phyloP scores from a whole-genome alignment of 2,329 filamentous ascomycete genomes.

The Ceratocystis destructans region DNA sequence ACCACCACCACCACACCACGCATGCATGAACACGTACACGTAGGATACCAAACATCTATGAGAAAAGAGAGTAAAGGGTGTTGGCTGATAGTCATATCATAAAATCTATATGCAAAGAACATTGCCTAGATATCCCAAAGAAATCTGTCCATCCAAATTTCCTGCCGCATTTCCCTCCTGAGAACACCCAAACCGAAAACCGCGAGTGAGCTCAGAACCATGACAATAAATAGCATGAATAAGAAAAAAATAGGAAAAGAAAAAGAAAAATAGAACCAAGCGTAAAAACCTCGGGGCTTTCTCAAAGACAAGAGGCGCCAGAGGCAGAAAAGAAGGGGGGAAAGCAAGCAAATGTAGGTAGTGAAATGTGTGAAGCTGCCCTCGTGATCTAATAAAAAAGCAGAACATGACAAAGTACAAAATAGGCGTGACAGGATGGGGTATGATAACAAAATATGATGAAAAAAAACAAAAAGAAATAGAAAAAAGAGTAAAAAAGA shows the following conservation, averaged over 20 bases:
- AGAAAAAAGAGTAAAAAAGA: neutral
- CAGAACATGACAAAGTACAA: constrained; percentile 5
- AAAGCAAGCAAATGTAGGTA: neutral
- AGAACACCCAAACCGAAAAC: neutral
- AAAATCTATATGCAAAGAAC: constrained; percentile 11
- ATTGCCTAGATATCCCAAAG: constrained; percentile 7
- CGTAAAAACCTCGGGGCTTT: neutral
- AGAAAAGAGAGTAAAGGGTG: constrained; percentile 3
- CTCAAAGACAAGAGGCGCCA: neutral
- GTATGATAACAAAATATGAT: neutral
- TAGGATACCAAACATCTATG: neutral
- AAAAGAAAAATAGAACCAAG: neutral
- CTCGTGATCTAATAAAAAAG: constrained; percentile 6
- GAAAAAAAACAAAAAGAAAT: neutral
- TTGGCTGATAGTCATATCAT: constrained; percentile 9
- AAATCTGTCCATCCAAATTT: constrained; percentile 3
- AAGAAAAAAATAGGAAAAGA: neutral
- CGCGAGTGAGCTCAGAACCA: neutral
- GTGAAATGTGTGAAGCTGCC: constrained; percentile 2
- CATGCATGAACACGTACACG: neutral
- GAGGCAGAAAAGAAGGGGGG: neutral
- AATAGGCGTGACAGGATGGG: constrained; percentile 8
- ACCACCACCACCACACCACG: neutral
- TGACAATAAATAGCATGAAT: neutral
- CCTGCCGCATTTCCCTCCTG: neutral